A percentile compares a stretch with the other conserved stretches of the same genome.
Conservation (phyloP, 148 eudicot species). For the Suaeda aralocaspica region DNA sequence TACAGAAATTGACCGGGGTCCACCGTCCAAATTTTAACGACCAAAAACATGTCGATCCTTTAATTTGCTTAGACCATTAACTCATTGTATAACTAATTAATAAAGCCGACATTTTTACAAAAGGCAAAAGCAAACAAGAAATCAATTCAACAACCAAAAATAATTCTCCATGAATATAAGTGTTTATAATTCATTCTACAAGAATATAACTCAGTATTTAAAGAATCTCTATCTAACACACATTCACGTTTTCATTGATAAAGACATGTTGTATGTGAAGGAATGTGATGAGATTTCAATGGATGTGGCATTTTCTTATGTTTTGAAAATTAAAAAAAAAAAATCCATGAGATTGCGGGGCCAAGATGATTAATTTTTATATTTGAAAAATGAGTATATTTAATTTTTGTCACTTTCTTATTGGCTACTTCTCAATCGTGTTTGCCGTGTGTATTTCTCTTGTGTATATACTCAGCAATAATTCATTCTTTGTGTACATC, state of each 20-base stretch:
- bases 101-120: not conserved
- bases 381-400: no score
- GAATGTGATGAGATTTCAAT: not conserved
- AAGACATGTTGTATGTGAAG: not conserved
- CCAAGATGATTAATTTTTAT: no score
- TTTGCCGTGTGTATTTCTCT: no score
- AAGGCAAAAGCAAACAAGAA: not conserved
- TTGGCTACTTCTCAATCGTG: no score
- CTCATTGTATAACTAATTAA: not conserved
- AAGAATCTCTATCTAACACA: not conserved
- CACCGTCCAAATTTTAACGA: conserved; percentile 21
- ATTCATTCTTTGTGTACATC: no score
- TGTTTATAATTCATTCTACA: not conserved
- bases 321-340: not conserved
- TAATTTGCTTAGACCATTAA: not conserved
- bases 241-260: conserved; percentile 5
- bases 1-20: conserved; percentile 17
- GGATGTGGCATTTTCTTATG: not conserved
- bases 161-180: not conserved
- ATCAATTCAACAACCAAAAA: conserved; percentile 8
- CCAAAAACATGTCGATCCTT: not conserved
- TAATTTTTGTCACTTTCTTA: no score
- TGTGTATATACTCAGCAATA: no score
- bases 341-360: no score
- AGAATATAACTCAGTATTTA: conserved; percentile 4